A percentile compares a stretch with the other conserved stretches of the same genome.
These are phyloP conservation scores for Zalerion maritima DNA, from an alignment of 495 filamentous ascomycete genomes.

Conservation along the genomic window DNA sequence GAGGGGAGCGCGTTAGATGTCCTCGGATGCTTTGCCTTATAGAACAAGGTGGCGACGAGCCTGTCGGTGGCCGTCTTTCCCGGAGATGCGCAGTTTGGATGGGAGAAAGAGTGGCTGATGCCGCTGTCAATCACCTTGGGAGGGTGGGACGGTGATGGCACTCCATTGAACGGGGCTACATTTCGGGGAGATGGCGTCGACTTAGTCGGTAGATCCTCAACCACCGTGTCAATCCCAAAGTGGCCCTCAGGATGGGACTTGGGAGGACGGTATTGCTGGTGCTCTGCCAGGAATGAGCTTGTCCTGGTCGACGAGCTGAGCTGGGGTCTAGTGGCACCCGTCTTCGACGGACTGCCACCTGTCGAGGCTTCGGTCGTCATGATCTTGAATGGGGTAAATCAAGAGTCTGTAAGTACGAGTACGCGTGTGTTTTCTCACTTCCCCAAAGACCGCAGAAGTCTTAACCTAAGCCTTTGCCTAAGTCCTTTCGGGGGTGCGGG, in stretches of 20 bases:
- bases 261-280: constrained; percentile 60
- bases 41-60: constrained; percentile 55
- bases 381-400: too few species aligned
- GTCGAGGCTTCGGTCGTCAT: neutral
- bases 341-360: neutral
- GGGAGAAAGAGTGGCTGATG: constrained; percentile 38
- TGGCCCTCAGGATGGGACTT: constrained; percentile 30
- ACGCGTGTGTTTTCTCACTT: neutral
- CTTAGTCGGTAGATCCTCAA: constrained; percentile 28
- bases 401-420: neutral
- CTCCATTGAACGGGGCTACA: constrained; percentile 33
- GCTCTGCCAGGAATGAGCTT: constrained; percentile 55
- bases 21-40: constrained; percentile 35
- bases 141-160: constrained; percentile 34
- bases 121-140: constrained; percentile 42
- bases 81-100: constrained; percentile 37
- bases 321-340: constrained; percentile 22
- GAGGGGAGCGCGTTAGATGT: constrained; percentile 17
- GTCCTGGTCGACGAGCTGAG: constrained; percentile 40
- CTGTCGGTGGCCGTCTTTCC: constrained; percentile 23
- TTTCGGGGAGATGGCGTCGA: constrained; percentile 20
- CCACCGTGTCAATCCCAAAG: constrained; percentile 38
- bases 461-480: too few species aligned
- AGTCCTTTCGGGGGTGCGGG: too few species aligned
- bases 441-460: neutral